Conservation (phyloP, 2,329 filamentous ascomycete genomes). For the Penicillium hordei region DNA sequence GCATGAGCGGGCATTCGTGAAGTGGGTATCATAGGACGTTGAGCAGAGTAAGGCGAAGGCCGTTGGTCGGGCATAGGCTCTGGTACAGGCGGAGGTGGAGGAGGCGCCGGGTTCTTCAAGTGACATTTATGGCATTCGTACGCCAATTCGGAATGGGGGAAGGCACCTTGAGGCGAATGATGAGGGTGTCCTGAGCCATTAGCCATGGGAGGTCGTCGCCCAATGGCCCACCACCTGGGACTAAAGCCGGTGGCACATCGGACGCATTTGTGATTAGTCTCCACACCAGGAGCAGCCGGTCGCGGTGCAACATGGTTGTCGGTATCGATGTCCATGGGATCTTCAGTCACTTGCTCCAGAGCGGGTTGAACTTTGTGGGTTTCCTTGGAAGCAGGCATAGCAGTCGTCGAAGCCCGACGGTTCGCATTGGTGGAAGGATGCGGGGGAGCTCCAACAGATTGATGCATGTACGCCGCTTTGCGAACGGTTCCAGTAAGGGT, state of each 20-base stretch:
- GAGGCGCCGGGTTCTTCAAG: constrained; percentile 42
- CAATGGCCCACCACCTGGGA: constrained; percentile 62
- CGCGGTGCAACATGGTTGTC: constrained; percentile 25
- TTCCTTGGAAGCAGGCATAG: constrained; percentile 32
- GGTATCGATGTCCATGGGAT: constrained; percentile 34
- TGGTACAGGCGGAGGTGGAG: constrained; percentile 22
- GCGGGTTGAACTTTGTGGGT: constrained; percentile 7
- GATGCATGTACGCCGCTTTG: constrained; percentile 72
- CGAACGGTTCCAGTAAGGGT: constrained; percentile 87
- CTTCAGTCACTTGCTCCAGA: constrained; percentile 27
- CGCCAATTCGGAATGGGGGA: constrained; percentile 34
- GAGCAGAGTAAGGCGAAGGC: constrained; percentile 36
- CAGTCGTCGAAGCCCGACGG: constrained; percentile 59
- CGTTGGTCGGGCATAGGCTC: constrained; percentile 36
- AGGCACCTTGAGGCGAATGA: constrained; percentile 25
- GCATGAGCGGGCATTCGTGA: constrained; percentile 26
- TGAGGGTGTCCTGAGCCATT: constrained; percentile 35
- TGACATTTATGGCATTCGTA: constrained; percentile 77
- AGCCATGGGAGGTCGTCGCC: constrained; percentile 51
- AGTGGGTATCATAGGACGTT: constrained; percentile 37
- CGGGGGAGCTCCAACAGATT: constrained; percentile 38
- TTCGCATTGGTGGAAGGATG: constrained; percentile 38
- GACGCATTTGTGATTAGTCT: constrained; percentile 37
- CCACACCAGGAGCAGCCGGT: constrained; percentile 13
- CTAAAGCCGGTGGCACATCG: constrained; percentile 44